Base-by-base conservation (phyloP, 208 protist species). In the Vickermania ingenoplastis region DNA sequence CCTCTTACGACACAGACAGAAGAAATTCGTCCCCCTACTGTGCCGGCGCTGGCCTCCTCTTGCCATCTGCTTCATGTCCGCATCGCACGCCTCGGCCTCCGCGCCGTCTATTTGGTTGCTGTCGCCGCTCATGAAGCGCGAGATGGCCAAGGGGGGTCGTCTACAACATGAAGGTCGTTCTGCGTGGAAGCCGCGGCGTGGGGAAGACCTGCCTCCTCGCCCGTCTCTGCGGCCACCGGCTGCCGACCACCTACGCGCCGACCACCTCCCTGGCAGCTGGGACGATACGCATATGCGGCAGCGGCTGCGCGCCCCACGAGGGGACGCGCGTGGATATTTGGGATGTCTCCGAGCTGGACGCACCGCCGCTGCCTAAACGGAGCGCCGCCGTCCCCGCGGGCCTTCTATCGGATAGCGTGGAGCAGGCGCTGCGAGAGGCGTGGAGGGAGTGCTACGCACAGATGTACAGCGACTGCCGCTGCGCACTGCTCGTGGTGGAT, bases 121-220 rank as follows among this genome's bases (percentile, higher is more conserved):
- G 51, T 80, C 80, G 3, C 55, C 76, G n/a, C 60, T 77, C 63
- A 76, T 83, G 27, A 65, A 67, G 51, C 69, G 76, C 41, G 75
- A 88, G 54, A 77, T 91, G 57, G 64, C 84, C 28, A 78, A 80
- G 54, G n/a, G 86, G 83, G 1, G 69, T 69, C 14, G 59, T 71
- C n/a, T 79, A 79, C 59, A 90, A 93, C 65, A 90, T 93, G 82
- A 93, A 91, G 67, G 75, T 87, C 3, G 70, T 89, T 36, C 48
- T 93, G 1, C 77, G 86, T 22, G 83, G 83, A 11, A 79, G 81
- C 57, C 77, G 77, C 1, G 65, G 65, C 1, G 77, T 72, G 1
- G 86, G 86, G 25, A 91, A 93, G 61, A 80, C 78, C 21, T 82
- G 78, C 2, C 69, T 91, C 36, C 60, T 93, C 30, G 76, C 86